Percentiles rank a stretch among this genome's conserved stretches.
phyloP scores from a whole-genome alignment of 768 basidiomycete genomes.

The Phylloporus sp. region DNA sequence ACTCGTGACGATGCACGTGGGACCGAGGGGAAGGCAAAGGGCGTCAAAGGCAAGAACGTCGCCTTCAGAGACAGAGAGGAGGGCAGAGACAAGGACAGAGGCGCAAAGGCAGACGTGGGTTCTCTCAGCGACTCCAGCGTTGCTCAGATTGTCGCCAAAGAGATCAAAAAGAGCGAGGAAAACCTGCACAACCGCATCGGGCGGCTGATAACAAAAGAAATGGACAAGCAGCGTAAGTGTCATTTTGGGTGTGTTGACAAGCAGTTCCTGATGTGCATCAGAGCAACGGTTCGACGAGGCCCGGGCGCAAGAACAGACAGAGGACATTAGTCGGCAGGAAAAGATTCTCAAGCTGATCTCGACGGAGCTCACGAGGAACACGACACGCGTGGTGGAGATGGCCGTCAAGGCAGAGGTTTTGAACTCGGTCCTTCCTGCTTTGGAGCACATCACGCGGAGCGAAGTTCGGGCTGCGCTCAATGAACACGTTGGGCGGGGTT shows the following conservation, averaged over 20 bases:
- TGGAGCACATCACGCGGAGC: conserved; percentile 76
- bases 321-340: conserved; percentile 82
- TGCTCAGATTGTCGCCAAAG: conserved; percentile 59
- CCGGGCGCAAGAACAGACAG: conserved; percentile 70
- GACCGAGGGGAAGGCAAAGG: conserved; percentile 49
- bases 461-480: conserved; percentile 78
- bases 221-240: conserved; percentile 83
- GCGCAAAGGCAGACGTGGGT: conserved; percentile 22
- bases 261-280: conserved; percentile 27
- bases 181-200: conserved; percentile 71
- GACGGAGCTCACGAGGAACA: conserved; percentile 81
- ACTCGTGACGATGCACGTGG: conserved; percentile 54
- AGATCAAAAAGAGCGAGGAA: conserved; percentile 82
- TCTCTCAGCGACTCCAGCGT: conserved; percentile 51
- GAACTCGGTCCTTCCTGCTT: conserved; percentile 74
- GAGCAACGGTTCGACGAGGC: conserved; percentile 84
- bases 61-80: conserved; percentile 61
- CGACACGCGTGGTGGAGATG: conserved; percentile 84
- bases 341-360: conserved; percentile 88
- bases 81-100: conserved; percentile 36
- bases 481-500: conserved; percentile 69
- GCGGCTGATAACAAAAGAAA: conserved; percentile 78
- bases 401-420: conserved; percentile 85
- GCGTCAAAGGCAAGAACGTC: conserved; percentile 51
- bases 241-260: conserved; percentile 5